These are phyloP conservation scores for Trametes hirsuta DNA, from an alignment of 1,284 basidiomycete species.

Conservation along the genomic window DNA sequence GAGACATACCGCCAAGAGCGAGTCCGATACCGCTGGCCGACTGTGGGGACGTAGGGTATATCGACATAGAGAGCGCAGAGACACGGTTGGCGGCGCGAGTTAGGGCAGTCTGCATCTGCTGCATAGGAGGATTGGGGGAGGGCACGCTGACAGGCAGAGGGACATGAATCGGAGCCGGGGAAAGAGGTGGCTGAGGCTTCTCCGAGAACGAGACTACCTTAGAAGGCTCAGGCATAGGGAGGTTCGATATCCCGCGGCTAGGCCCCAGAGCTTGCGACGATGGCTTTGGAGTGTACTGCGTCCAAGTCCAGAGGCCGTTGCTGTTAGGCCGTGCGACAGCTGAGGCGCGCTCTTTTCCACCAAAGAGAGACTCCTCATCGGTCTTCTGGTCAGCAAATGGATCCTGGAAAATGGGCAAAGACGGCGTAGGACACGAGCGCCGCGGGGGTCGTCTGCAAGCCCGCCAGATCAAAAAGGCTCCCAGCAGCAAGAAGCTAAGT, in stretches of 20 bases:
- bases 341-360: conserved; percentile 69
- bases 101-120: conserved; percentile 26
- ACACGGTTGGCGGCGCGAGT: conserved; percentile 40
- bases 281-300: conserved; percentile 50
- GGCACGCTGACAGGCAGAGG: background rate
- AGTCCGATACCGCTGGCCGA: conserved; percentile 43
- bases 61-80: conserved; percentile 54
- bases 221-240: background rate
- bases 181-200: background rate
- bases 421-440: conserved; percentile 59
- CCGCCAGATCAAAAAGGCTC: conserved; percentile 53
- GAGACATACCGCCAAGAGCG: conserved; percentile 45
- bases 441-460: conserved; percentile 52
- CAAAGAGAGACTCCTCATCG: conserved; percentile 70
- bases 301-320: conserved; percentile 59
- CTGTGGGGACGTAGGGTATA: conserved; percentile 53
- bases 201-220: conserved; percentile 1
- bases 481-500: conserved; percentile 55
- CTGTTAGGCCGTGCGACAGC: conserved; percentile 38
- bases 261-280: background rate
- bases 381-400: conserved; percentile 46
- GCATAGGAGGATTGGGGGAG: conserved; percentile 15
- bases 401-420: conserved; percentile 69
- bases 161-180: conserved; percentile 7
- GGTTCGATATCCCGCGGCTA: background rate